Conservation (phyloP, 2,329 filamentous ascomycete species). For the Pseudophaeomoniella oleicola region DNA sequence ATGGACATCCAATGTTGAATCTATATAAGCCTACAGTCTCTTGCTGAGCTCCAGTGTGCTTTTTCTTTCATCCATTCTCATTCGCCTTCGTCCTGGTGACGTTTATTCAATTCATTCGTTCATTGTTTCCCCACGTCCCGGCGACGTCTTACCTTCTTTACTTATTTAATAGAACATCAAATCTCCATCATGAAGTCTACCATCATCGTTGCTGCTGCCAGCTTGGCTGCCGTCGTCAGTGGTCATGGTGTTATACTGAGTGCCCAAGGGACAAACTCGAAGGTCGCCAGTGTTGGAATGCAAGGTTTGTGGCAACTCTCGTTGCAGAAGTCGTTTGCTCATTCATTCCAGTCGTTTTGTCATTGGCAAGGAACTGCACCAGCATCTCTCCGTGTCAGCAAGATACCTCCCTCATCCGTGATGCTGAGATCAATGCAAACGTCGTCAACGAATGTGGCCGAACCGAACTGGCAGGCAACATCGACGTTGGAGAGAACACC, state of each 20-base stretch:
- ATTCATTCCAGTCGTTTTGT: neutral
- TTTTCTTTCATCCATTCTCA: too few relatives aligned
- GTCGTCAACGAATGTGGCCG: conserved; percentile 22
- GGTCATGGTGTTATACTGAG: neutral
- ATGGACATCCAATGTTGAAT: too few relatives aligned
- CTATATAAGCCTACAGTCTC: too few relatives aligned
- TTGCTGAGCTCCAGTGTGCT: too few relatives aligned
- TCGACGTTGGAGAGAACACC: conserved; percentile 22
- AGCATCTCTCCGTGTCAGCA: conserved; percentile 22
- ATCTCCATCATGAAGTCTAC: neutral
- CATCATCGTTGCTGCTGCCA: neutral
- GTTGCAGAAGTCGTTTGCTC: neutral
- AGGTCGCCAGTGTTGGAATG: neutral
- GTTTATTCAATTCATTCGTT: too few relatives aligned
- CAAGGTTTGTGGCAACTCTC: neutral
- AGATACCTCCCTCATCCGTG: conserved; percentile 20
- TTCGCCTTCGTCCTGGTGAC: too few relatives aligned
- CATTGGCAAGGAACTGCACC: conserved; percentile 20
- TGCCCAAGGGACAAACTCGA: neutral
- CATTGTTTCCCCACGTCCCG: too few relatives aligned
- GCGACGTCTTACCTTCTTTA: too few relatives aligned
- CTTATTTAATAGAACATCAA: too few relatives aligned
- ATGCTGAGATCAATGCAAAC: conserved; percentile 21
- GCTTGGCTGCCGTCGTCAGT: neutral
- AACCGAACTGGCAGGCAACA: conserved; percentile 21